phyloP scores from a whole-genome alignment of 176 grass and related monocot species.

The Eleusine indica region DNA sequence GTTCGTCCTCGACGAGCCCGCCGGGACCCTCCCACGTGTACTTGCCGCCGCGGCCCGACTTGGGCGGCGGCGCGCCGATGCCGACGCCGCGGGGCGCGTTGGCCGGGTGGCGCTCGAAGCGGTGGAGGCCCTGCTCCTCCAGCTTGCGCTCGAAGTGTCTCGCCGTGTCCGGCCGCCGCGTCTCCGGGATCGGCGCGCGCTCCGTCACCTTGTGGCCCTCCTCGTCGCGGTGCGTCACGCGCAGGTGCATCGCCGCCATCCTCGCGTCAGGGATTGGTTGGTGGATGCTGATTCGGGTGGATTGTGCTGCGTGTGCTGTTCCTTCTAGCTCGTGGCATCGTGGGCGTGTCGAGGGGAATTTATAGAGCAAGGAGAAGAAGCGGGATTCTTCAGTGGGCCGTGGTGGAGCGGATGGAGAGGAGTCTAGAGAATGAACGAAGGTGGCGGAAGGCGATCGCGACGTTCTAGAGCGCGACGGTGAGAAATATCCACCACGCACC shows the following conservation, averaged over 20 bases:
- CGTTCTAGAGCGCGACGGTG: neutral
- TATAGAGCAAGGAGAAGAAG: neutral
- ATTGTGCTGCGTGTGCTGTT: neutral
- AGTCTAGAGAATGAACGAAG: conserved; percentile 26
- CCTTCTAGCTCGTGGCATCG: neutral
- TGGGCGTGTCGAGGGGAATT: neutral
- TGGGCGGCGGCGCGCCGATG: conserved; percentile 56
- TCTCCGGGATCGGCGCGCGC: conserved; percentile 50
- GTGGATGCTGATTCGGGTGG: neutral
- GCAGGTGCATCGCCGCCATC: conserved; percentile 18
- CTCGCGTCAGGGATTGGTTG: too few relatives aligned
- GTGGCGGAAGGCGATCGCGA: conserved; percentile 34
- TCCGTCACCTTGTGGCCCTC: conserved; percentile 22
- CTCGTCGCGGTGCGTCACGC: conserved; percentile 43
- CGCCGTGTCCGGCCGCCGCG: conserved; percentile 47
- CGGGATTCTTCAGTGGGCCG: neutral
- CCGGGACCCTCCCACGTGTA: conserved; percentile 91
- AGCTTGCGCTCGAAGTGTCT: conserved; percentile 76
- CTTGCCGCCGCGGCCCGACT: conserved; percentile 83
- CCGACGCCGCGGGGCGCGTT: conserved; percentile 67
- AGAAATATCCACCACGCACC: too few relatives aligned
- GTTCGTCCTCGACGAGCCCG: conserved; percentile 34
- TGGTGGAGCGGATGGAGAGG: conserved; percentile 8
- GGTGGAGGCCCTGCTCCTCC: conserved; percentile 67
- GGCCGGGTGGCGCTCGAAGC: conserved; percentile 66